phyloP scores from a whole-genome alignment of 306 rosid species.

The Luffa acutangula region DNA sequence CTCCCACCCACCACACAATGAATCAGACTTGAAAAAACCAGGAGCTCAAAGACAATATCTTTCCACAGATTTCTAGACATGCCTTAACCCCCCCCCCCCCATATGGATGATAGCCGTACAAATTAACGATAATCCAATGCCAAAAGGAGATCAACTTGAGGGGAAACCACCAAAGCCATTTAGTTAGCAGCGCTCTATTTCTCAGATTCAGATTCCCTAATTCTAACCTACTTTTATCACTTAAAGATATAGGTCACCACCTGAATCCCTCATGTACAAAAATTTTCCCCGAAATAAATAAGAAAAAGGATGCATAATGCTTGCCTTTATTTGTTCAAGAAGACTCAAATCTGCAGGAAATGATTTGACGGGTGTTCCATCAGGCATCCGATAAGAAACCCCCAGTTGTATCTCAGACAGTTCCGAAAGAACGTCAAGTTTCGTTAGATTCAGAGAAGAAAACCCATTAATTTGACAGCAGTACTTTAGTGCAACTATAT shows the following conservation, averaged over 20 bases:
- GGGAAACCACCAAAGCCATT: no score
- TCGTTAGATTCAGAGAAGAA: constrained; percentile 81
- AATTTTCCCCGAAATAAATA: neutral
- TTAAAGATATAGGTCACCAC: neutral
- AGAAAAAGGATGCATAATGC: neutral
- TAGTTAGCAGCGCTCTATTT: no score
- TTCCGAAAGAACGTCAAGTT: constrained; percentile 83
- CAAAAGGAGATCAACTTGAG: no score
- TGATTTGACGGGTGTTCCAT: constrained; percentile 61
- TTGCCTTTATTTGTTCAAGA: constrained; percentile 81
- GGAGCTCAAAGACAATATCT: no score
- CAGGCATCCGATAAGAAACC: constrained; percentile 41
- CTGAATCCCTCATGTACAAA: neutral
- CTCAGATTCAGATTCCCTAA: no score
- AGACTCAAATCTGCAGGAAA: constrained; percentile 79
- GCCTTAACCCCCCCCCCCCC: no score
- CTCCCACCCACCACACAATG: no score
- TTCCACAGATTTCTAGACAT: no score
- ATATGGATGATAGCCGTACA: no score
- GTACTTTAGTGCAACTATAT: constrained; percentile 60
- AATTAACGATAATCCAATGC: no score
- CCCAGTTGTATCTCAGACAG: constrained; percentile 69
- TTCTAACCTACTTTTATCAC: neutral
- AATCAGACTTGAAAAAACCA: no score
- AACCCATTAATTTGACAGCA: constrained; percentile 86